Evolutionary conservation across 2,329 filamentous ascomycete genomes (phyloP).

Genomic region (Beauveria bassiana): DNA sequence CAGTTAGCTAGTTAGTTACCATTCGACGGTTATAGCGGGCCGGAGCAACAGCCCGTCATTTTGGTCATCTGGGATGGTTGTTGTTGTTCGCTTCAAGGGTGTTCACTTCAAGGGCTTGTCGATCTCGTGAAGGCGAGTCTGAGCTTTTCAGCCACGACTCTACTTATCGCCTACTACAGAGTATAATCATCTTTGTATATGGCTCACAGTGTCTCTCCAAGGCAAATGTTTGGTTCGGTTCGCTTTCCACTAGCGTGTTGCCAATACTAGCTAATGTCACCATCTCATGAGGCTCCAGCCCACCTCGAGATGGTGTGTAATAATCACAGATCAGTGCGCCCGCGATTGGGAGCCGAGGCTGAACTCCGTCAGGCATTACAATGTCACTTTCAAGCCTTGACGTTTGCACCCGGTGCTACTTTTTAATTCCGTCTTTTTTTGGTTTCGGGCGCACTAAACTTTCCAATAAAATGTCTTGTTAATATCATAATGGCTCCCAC

Average conservation of each 20-base stretch:
- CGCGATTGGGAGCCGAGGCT: neutral
- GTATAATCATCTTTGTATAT: no score
- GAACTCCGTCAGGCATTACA: neutral
- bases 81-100: neutral
- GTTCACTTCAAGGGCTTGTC: neutral
- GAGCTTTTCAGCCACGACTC: neutral
- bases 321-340: neutral
- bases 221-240: neutral
- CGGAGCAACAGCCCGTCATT: neutral
- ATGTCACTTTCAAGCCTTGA: no score
- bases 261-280: neutral
- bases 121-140: neutral
- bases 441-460: no score
- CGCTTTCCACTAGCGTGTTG: neutral
- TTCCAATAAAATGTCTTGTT: no score
- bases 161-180: no score
- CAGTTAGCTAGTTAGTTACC: neutral
- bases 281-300: neutral
- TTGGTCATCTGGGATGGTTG: neutral
- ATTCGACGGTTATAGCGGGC: neutral
- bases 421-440: no score
- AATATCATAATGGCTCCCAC: no score
- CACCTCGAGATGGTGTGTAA: neutral
- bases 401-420: no score
- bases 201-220: no score